These are phyloP conservation scores for Vigna radiata DNA, from an alignment of 306 rosid species.

Conservation along the genomic window DNA sequence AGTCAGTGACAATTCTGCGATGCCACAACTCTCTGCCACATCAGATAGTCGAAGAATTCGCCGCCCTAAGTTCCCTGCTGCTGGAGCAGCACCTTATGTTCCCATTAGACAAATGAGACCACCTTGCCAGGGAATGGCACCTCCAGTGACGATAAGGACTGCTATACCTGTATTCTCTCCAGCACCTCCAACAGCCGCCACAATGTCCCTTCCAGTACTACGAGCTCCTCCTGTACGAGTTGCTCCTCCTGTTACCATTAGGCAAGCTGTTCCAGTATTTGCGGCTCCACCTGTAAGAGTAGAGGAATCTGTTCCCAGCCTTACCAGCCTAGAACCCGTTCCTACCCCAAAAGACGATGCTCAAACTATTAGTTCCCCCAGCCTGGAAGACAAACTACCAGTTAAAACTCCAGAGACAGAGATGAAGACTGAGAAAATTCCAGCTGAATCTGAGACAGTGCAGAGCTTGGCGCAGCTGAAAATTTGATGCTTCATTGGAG, in stretches of 20 bases:
- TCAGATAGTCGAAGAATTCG: slow-evolving; percentile 62
- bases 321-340: slow-evolving; percentile 30
- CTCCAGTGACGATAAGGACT: slow-evolving; percentile 86
- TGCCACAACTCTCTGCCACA: slow-evolving; percentile 45
- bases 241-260: slow-evolving; percentile 80
- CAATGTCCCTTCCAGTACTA: slow-evolving; percentile 55
- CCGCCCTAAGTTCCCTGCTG: slow-evolving; percentile 76
- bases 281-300: slow-evolving; percentile 73
- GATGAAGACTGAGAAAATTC: slow-evolving; percentile 45
- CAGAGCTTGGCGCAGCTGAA: slow-evolving; percentile 71
- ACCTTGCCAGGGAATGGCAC: slow-evolving; percentile 87
- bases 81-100: slow-evolving; percentile 84
- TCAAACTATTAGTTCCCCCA: slow-evolving; percentile 32
- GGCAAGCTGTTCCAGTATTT: slow-evolving; percentile 80
- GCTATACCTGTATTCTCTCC: slow-evolving; percentile 89
- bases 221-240: slow-evolving; percentile 59
- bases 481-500: slow-evolving; percentile 60
- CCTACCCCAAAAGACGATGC: slow-evolving; percentile 31
- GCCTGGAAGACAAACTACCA: slow-evolving; percentile 41
- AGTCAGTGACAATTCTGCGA: slow-evolving; percentile 47
- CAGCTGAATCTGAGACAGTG: slow-evolving; percentile 53
- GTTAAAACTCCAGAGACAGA: slow-evolving; percentile 49
- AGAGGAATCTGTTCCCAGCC: slow-evolving; percentile 43
- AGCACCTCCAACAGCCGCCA: slow-evolving; percentile 68
- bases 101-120: slow-evolving; percentile 83